Base-by-base conservation (phyloP, 495 filamentous ascomycete species). In the Aspergillus incahuasiensis region DNA sequence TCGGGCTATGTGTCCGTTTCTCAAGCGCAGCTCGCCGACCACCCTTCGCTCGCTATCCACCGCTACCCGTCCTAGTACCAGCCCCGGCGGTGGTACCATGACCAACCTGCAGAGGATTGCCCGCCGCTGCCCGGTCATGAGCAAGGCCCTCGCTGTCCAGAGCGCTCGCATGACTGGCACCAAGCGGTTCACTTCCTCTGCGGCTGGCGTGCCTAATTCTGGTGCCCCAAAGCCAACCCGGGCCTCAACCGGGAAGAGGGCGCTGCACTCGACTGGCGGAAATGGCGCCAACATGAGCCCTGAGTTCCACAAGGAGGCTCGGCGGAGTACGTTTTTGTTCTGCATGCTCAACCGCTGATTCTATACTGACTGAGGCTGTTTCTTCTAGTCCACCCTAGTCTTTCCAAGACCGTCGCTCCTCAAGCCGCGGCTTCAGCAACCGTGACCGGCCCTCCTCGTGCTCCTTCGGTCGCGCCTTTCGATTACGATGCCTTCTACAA, bases 41-140 rank as follows among this genome's bases (percentile, higher is more conserved):
- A 88, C 90, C 28, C 83, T 98, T 53, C 91, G 94, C 55, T 86
- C 91, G 53, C 81, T 98, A 56, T 90, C 92, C 15, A 96, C 91
- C 49, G 84, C 90, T 20, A 82, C 87, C 63, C 81, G 86, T 63
- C 75, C 76, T 69, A 71, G 82, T 68, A 75, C 79, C 47, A 90
- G 86, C 44, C 86, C 85, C 24, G 87, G 90, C 58, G 92, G 91
- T 48, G 90, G 92, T 59, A 89, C 87, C 70, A 96, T 97, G 84
- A 96, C 91, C 63, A 97, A 97, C 74, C 82, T 98, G 60, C 95
- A 97, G 79, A 83, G 94, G 49, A 82, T 95, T 59, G 94, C 91
- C 60, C 87, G 90, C 64, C 90, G 94, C 63, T 98, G 94, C 84
- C 94, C 94, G 54, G 84, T 98, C 68, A 98, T 98, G 94, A 92